Evolutionary conservation across 139 green algal genomes (phyloP).

Genomic region (Chlorella ohadii): DNA sequence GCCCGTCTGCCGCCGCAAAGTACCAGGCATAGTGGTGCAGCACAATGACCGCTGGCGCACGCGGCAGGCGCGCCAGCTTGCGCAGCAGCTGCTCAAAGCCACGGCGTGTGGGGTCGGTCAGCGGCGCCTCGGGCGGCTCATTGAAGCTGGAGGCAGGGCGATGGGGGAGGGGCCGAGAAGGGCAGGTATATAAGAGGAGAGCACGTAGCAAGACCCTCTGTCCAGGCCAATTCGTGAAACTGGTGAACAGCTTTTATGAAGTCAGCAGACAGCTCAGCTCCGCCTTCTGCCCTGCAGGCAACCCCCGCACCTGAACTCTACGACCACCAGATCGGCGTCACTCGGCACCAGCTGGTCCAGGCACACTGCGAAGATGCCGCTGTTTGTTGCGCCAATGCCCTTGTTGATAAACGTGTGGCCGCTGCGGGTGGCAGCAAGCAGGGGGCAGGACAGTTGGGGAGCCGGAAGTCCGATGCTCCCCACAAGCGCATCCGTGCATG

Average conservation of each 20-base stretch:
- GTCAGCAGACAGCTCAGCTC: too few species aligned
- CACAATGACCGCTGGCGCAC: slow-evolving; percentile 1
- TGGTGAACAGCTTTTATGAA: too few species aligned
- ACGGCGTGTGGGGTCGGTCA: neutral
- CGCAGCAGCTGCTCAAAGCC: slow-evolving; percentile 29
- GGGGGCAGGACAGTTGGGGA: neutral
- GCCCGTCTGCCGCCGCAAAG: neutral
- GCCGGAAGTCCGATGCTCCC: too few species aligned
- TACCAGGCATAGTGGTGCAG: slow-evolving; percentile 29
- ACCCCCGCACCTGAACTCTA: neutral
- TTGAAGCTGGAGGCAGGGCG: neutral
- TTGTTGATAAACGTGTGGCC: slow-evolving; percentile 14
- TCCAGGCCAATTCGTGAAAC: too few species aligned
- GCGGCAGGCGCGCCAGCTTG: slow-evolving; percentile 9
- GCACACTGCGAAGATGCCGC: slow-evolving; percentile 12
- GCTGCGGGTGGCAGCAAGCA: neutral
- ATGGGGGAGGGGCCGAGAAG: too few species aligned
- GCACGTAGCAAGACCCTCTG: too few species aligned
- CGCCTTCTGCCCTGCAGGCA: too few species aligned
- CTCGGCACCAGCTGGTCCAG: slow-evolving; percentile 12
- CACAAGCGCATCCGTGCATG: too few species aligned
- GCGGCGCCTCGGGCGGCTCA: slow-evolving; percentile 3
- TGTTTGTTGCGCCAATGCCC: slow-evolving; percentile 16
- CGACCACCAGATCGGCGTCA: neutral
- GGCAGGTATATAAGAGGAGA: too few species aligned